phyloP scores from a whole-genome alignment of 176 grass and related monocot species.

The Pharus latifolius region DNA sequence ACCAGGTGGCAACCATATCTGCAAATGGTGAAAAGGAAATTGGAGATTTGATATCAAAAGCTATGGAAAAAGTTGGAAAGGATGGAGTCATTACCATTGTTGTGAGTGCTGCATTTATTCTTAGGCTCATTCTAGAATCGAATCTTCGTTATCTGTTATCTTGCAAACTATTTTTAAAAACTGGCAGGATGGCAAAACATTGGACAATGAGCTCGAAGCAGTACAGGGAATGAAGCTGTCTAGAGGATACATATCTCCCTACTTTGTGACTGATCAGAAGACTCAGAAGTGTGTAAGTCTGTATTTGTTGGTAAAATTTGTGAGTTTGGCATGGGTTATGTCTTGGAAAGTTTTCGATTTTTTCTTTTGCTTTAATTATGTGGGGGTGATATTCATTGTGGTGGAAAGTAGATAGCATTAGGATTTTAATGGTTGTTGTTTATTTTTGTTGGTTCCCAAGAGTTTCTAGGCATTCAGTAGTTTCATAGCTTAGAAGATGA shows the following conservation, averaged over 20 bases:
- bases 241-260: constrained; percentile 94
- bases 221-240: constrained; percentile 92
- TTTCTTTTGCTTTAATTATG: neutral
- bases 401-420: neutral
- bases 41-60: constrained; percentile 80
- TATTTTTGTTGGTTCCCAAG: neutral
- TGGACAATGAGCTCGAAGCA: constrained; percentile 73
- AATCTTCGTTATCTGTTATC: neutral
- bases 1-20: constrained; percentile 90
- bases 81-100: constrained; percentile 82
- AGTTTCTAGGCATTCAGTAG: neutral
- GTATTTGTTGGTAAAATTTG: neutral
- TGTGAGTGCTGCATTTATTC: constrained; percentile 44
- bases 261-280: constrained; percentile 84
- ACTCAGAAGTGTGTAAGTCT: constrained; percentile 95
- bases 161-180: constrained; percentile 12
- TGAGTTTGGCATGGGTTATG: neutral
- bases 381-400: neutral
- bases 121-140: neutral
- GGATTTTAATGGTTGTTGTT: neutral
- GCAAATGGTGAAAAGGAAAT: constrained; percentile 95
- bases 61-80: constrained; percentile 92
- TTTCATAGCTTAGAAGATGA: neutral
- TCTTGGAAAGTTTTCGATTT: neutral
- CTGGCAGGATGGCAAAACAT: constrained; percentile 74